These are phyloP conservation scores for Stephania japonica DNA, from an alignment of 164 flowering plant species.

Conservation along the genomic window DNA sequence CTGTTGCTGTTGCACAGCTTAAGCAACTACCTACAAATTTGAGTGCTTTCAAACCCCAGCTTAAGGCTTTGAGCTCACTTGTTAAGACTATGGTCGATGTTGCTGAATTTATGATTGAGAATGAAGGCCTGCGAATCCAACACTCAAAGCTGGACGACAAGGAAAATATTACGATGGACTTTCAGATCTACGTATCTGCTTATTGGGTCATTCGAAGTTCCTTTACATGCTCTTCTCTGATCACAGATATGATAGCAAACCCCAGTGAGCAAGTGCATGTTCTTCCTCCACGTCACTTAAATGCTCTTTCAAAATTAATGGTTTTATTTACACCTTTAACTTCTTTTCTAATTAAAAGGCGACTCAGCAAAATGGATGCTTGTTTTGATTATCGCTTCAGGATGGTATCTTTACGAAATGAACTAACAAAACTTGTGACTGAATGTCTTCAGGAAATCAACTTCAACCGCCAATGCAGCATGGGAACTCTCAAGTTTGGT, in stretches of 20 bases:
- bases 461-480: constrained; percentile 27
- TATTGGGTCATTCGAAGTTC: constrained; percentile 70
- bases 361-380: background rate
- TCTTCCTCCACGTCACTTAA: constrained; percentile 32
- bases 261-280: constrained; percentile 74
- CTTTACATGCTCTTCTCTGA: constrained; percentile 38
- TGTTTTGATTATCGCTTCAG: background rate
- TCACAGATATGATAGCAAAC: constrained; percentile 37
- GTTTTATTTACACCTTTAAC: background rate
- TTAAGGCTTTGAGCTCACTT: constrained; percentile 45
- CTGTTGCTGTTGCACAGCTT: constrained; percentile 41
- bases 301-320: constrained; percentile 5
- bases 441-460: constrained; percentile 29
- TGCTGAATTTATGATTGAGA: constrained; percentile 37
- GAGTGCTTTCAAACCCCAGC: constrained; percentile 26
- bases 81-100: constrained; percentile 39
- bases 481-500: constrained; percentile 63
- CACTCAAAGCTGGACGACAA: constrained; percentile 30
- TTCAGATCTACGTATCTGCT: constrained; percentile 41
- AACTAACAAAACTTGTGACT: background rate
- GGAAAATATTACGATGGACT: constrained; percentile 19
- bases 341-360: background rate
- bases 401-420: background rate
- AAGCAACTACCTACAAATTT: constrained; percentile 36
- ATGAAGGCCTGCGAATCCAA: constrained; percentile 37